Percentiles rank a stretch among this genome's conserved stretches.
Evolutionary conservation across 257 asterid species (phyloP).

Genomic region (Forsythia suspensa): DNA sequence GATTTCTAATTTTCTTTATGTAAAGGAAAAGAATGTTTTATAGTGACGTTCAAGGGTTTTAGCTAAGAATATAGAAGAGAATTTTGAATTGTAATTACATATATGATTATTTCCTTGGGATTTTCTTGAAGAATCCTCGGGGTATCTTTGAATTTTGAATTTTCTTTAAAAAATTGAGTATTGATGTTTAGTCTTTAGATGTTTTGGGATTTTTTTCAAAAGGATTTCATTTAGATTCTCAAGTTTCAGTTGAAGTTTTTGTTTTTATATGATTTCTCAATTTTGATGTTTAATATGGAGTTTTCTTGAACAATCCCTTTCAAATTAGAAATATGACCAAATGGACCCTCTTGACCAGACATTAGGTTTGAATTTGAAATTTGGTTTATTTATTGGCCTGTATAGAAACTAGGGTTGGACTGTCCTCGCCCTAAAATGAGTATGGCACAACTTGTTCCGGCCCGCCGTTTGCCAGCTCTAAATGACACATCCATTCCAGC

Average conservation of each 20-base stretch:
- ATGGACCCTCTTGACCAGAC: no score
- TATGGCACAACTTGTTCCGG: no score
- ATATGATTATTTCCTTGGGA: constrained; percentile 12
- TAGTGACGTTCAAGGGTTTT: constrained; percentile 49
- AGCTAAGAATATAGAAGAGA: constrained; percentile 33
- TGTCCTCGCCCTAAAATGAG: no score
- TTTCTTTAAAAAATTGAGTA: constrained; percentile 6
- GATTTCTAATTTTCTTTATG: constrained; percentile 12
- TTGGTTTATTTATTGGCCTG: no score
- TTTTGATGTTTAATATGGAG: constrained; percentile 23
- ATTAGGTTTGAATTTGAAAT: no score
- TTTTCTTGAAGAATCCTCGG: constrained; percentile 17
- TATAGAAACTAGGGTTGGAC: no score
- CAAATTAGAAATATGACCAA: no score
- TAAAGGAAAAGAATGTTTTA: constrained; percentile 8
- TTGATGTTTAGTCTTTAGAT: constrained; percentile 8
- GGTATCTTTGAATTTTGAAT: background rate
- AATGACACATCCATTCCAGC: no score
- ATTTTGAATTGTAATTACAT: constrained; percentile 28
- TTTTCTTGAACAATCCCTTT: constrained; percentile 25
- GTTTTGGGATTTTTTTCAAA: constrained; percentile 4
- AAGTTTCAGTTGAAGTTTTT: constrained; percentile 15
- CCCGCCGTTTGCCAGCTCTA: no score
- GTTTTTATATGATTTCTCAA: background rate
- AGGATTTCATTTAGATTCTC: constrained; percentile 16